phyloP scores from a whole-genome alignment of 306 rosid species.

The Fagus crenata region DNA sequence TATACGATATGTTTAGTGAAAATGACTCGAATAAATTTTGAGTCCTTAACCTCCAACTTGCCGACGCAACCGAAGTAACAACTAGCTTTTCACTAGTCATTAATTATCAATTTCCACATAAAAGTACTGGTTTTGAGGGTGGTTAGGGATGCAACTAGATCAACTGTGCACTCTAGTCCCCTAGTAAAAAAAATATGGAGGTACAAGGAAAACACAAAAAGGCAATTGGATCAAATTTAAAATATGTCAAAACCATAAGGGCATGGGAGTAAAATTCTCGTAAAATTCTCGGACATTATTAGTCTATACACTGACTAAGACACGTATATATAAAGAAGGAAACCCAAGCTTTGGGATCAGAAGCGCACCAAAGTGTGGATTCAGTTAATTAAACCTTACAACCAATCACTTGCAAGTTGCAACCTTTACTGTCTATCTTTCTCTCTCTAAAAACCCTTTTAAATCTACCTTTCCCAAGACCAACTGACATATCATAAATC shows the following conservation, averaged over 20 bases:
- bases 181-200: neutral
- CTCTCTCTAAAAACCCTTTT: constrained; percentile 13
- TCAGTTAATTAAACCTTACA: neutral
- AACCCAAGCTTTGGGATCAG: too few species aligned
- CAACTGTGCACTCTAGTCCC: neutral
- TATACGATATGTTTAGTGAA: too few species aligned
- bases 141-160: neutral
- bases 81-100: neutral
- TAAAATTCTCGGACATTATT: neutral
- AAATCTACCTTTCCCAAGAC: constrained; percentile 18
- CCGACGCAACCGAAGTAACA: neutral
- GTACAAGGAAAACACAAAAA: neutral
- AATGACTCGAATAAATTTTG: neutral
- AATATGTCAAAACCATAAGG: neutral
- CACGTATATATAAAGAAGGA: neutral
- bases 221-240: neutral
- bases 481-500: neutral
- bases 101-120: neutral
- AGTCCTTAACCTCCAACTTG: neutral
- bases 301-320: neutral
- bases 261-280: neutral
- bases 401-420: neutral
- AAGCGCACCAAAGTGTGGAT: too few species aligned
- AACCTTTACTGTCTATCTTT: constrained; percentile 36
- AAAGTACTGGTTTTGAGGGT: neutral